phyloP scores from a whole-genome alignment of 495 filamentous ascomycete species.

The Usnea hakonensis region DNA sequence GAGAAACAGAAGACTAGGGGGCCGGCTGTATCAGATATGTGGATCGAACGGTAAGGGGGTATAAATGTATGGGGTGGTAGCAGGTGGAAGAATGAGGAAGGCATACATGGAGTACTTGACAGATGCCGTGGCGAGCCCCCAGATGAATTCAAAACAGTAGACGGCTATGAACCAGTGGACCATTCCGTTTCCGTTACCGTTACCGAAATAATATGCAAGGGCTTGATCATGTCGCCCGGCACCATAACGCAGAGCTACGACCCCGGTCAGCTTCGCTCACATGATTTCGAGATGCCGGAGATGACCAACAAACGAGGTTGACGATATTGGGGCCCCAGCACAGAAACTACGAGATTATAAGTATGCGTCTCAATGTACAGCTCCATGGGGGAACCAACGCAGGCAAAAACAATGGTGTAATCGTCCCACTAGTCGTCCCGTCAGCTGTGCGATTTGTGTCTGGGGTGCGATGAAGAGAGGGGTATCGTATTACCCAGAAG shows the following conservation, averaged over 20 bases:
- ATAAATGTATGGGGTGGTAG: neutral
- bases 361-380: neutral
- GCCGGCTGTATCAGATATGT: neutral
- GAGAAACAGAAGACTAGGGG: slow-evolving; percentile 14
- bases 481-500: slow-evolving; percentile 14
- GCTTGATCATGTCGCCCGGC: neutral
- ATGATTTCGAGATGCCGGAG: neutral
- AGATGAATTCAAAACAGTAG: slow-evolving; percentile 19
- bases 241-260: neutral
- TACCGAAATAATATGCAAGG: no score
- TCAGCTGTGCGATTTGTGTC: no score
- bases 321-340: slow-evolving; percentile 18
- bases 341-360: slow-evolving; percentile 9
- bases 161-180: slow-evolving; percentile 13
- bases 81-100: no score
- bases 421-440: slow-evolving; percentile 12
- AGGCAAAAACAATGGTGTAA: slow-evolving; percentile 4
- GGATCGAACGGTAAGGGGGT: no score
- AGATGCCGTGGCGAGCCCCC: slow-evolving; percentile 9
- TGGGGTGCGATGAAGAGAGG: no score
- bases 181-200: neutral
- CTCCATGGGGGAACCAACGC: neutral
- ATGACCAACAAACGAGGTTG: slow-evolving; percentile 9
- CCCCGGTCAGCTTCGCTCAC: neutral
- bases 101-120: slow-evolving; percentile 20